These are phyloP conservation scores for Coemansia sp. DNA, from an alignment of 192 early-diverging fungal species.

Conservation along the genomic window DNA sequence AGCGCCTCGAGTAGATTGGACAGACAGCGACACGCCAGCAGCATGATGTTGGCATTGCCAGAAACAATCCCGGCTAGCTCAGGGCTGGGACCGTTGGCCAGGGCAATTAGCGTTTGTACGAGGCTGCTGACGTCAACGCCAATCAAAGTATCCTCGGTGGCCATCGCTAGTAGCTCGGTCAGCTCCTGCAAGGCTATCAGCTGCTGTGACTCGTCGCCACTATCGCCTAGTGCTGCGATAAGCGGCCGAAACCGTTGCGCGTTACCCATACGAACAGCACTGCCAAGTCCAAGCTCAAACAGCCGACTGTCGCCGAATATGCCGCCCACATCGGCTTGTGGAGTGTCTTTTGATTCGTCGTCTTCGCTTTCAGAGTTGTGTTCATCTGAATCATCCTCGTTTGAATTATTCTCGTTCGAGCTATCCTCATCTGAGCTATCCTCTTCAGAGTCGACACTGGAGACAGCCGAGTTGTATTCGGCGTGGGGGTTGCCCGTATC, in stretches of 20 bases:
- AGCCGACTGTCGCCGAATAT: neutral
- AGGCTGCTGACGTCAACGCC: slow-evolving; percentile 69
- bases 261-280: slow-evolving; percentile 20
- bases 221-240: slow-evolving; percentile 58
- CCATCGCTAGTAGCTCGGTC: slow-evolving; percentile 71
- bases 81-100: slow-evolving; percentile 58
- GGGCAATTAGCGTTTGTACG: slow-evolving; percentile 63
- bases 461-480: neutral
- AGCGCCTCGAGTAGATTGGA: slow-evolving; percentile 88
- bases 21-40: slow-evolving; percentile 88
- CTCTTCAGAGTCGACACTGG: neutral
- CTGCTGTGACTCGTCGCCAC: slow-evolving; percentile 65
- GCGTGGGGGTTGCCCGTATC: neutral
- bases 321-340: neutral
- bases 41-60: slow-evolving; percentile 73
- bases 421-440: neutral
- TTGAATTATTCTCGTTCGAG: neutral
- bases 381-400: neutral
- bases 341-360: neutral
- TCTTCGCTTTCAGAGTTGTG: neutral
- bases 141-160: slow-evolving; percentile 69
- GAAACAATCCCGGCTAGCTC: slow-evolving; percentile 18
- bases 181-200: slow-evolving; percentile 87
- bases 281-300: slow-evolving; percentile 21
- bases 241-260: slow-evolving; percentile 59